Evolutionary conservation across 1,139 yeast genomes (phyloP).

Genomic region (Yamadazyma trypodendri): DNA sequence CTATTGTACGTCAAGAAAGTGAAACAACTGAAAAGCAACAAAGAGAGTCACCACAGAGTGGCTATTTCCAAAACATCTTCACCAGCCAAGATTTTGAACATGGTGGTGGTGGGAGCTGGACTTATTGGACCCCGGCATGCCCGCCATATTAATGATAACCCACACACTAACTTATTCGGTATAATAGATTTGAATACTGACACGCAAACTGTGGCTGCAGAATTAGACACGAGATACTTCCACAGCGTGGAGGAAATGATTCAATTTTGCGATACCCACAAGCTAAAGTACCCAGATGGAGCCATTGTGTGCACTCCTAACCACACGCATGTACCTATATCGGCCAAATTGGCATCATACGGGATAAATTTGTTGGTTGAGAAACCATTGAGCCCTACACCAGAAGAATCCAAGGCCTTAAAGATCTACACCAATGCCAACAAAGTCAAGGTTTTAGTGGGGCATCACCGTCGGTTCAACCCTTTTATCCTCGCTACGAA

Average conservation of each 20-base stretch:
- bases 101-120: conserved; percentile 31
- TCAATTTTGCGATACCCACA: conserved; percentile 23
- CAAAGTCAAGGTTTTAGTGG: conserved; percentile 35
- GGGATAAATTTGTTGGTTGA: conserved; percentile 41
- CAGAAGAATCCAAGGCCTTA: conserved; percentile 35
- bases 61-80: no score
- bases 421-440: conserved; percentile 24
- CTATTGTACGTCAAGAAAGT: no score
- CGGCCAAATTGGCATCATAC: conserved; percentile 31
- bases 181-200: conserved; percentile 34
- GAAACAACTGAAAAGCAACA: no score
- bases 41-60: no score
- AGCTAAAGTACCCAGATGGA: conserved; percentile 34
- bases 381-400: conserved; percentile 41
- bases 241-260: conserved; percentile 27
- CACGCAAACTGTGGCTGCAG: conserved; percentile 23
- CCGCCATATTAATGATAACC: conserved; percentile 24
- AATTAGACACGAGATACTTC: conserved; percentile 27
- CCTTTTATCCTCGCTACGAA: conserved; percentile 41
- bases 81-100: conserved; percentile 3
- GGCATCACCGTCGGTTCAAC: conserved; percentile 46
- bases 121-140: conserved; percentile 44
- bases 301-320: conserved; percentile 47
- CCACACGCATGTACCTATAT: conserved; percentile 37
- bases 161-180: conserved; percentile 30